Evolutionary conservation across 2,329 filamentous ascomycete genomes (phyloP).

Genomic region (Phyllosticta citriasiana): DNA sequence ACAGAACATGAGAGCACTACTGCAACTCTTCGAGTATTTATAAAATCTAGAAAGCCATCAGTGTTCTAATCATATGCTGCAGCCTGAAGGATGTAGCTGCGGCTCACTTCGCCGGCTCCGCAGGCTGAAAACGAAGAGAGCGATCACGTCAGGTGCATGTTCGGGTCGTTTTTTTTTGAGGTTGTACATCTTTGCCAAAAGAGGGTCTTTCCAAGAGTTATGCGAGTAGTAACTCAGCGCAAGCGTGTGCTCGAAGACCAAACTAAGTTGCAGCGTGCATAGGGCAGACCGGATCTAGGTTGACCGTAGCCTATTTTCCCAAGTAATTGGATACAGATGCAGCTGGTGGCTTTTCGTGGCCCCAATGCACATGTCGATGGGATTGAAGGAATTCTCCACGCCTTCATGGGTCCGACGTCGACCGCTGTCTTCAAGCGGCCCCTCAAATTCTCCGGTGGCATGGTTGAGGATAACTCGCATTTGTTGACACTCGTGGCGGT

Average conservation of each 20-base stretch:
- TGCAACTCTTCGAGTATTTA: not conserved
- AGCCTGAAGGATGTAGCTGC: not conserved
- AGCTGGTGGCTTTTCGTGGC: not conserved
- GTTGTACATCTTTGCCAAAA: not conserved
- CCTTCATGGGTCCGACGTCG: not conserved
- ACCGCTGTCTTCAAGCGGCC: not conserved
- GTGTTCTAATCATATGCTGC: not conserved
- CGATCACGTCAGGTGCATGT: not conserved
- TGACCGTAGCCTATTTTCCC: not conserved
- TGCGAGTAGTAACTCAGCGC: not conserved
- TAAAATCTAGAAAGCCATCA: not conserved
- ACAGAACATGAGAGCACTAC: not conserved
- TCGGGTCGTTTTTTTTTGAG: not conserved
- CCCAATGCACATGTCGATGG: not conserved
- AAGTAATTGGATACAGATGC: not conserved
- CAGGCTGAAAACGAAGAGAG: not conserved
- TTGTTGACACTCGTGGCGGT: not conserved
- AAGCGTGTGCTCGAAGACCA: not conserved
- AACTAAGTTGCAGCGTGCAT: not conserved
- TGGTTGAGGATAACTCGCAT: not conserved
- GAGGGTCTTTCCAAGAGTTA: not conserved
- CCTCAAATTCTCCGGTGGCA: slow-evolving; percentile 8
- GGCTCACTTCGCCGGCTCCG: not conserved
- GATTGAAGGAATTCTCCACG: not conserved
- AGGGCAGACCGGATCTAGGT: not conserved